phyloP scores from a whole-genome alignment of 495 filamentous ascomycete species.

The Hypoxylon fuscum region DNA sequence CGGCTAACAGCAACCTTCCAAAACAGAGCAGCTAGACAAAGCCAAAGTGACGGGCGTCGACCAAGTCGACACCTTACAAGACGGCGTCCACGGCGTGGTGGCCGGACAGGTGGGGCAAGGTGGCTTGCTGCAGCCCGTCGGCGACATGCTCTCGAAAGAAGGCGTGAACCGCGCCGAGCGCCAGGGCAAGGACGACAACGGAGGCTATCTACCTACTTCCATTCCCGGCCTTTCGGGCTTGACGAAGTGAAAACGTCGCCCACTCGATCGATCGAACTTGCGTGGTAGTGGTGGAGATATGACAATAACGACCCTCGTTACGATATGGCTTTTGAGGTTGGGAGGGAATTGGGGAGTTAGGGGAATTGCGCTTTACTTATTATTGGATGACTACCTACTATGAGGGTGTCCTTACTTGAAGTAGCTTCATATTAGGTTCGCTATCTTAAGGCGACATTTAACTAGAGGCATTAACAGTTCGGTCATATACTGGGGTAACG shows the following conservation, averaged over 20 bases:
- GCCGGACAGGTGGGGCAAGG: slow-evolving; percentile 70
- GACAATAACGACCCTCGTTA: neutral
- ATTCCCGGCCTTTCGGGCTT: slow-evolving; percentile 19
- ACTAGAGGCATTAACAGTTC: no score
- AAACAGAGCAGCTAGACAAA: slow-evolving; percentile 68
- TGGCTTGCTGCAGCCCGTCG: slow-evolving; percentile 67
- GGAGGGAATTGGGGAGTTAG: neutral
- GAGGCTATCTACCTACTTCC: slow-evolving; percentile 51
- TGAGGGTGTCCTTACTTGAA: no score
- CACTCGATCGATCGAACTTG: neutral
- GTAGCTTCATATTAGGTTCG: no score
- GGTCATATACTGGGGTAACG: no score
- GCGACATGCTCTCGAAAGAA: slow-evolving; percentile 67
- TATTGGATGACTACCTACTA: no score
- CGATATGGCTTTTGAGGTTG: neutral
- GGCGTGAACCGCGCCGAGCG: slow-evolving; percentile 71
- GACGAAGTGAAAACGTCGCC: slow-evolving; percentile 8
- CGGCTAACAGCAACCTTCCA: neutral
- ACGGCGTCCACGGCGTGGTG: slow-evolving; percentile 65
- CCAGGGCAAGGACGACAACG: slow-evolving; percentile 67
- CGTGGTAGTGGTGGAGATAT: neutral
- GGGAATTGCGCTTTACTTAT: no score
- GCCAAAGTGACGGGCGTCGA: slow-evolving; percentile 70
- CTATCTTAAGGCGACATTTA: no score
- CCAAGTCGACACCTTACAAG: slow-evolving; percentile 71